Percentiles rank a stretch among this genome's conserved stretches.
phyloP scores from a whole-genome alignment of 108 stramenopile species.

The Nitzschia sp. region DNA sequence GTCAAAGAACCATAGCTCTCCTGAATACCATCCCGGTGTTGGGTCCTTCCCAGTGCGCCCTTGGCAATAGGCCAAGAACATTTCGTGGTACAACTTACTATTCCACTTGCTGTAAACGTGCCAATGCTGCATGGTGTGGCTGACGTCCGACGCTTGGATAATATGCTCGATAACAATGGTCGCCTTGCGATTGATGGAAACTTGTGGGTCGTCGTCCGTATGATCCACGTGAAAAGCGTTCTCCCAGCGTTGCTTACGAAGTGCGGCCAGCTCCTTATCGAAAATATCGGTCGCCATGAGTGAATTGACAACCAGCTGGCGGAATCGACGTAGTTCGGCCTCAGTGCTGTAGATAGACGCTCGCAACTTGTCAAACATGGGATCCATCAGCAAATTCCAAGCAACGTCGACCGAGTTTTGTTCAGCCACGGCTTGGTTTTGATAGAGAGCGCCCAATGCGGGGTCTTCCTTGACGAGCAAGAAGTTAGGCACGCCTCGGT shows the following conservation, averaged over 20 bases:
- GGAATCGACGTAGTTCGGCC: constrained; percentile 49
- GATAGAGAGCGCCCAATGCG: constrained; percentile 45
- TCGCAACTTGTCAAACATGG: constrained; percentile 42
- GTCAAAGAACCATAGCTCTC: constrained; percentile 27
- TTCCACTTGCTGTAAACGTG: constrained; percentile 28
- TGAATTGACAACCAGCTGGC: constrained; percentile 50
- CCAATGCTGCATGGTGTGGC: constrained; percentile 44
- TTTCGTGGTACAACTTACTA: constrained; percentile 18
- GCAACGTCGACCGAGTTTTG: constrained; percentile 61
- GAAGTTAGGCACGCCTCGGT: constrained; percentile 57
- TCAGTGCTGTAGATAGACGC: constrained; percentile 39
- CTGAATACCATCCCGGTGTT: constrained; percentile 16
- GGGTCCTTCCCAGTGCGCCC: constrained; percentile 11
- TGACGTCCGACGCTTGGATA: constrained; percentile 57
- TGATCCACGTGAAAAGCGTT: constrained; percentile 19
- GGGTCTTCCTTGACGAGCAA: constrained; percentile 54
- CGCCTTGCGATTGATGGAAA: constrained; percentile 27
- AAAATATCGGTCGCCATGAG: constrained; percentile 68
- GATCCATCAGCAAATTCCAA: constrained; percentile 49
- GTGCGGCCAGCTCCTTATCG: constrained; percentile 39
- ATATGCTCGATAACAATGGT: constrained; percentile 54
- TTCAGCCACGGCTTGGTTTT: constrained; percentile 53
- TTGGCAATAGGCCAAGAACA: constrained; percentile 12
- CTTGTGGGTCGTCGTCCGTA: not conserved
- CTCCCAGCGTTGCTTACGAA: constrained; percentile 35